Base-by-base conservation (phyloP, 2,329 filamentous ascomycete species). In the Diaporthe helianthi region DNA sequence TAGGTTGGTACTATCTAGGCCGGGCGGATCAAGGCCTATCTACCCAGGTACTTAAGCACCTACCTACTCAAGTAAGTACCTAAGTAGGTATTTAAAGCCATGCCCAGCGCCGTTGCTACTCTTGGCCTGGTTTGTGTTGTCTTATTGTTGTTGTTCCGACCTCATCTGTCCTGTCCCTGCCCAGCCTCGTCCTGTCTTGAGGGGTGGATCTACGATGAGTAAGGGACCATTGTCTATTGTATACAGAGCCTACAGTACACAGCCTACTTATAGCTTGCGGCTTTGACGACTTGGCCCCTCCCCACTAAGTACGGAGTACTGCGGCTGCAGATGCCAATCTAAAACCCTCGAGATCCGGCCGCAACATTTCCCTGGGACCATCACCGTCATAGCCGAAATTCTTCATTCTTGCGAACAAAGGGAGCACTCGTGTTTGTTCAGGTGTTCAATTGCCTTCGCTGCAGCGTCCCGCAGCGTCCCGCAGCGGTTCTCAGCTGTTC, bases 291-390 rank as follows among this genome's bases (percentile, higher is more conserved):
- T 47, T 61, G 58, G 58, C 58, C 41, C 41, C 58, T 26, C 58
- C 47, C 58, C 8, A 15, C n/a, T n/a, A n/a, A n/a, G n/a, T n/a
- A n/a, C n/a, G n/a, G n/a, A n/a, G n/a, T n/a, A n/a, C 19, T 22
- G 58, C 58, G 58, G 58, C 58, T 61, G 58, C 58, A 61, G 41
- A 61, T 61, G 58, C 41, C 58, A 61, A 61, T 61, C 58, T 61
- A 61, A 61, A 61, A 61, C 22, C 19, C 6, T 29, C 17, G 19
- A 17, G 19, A n/a, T 47, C 26, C 58, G 58, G 58, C 58, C 47
- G 41, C 38, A 22, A 33, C 26, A 33, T 61, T 19, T 61, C 58
- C 38, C 33, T 47, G 17, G 55, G n/a, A n/a, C n/a, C n/a, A n/a
- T n/a, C n/a, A n/a, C 41, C 38, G 12, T 61, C 55, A n/a, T 26